Evolutionary conservation across 2,329 filamentous ascomycete genomes (phyloP).

Genomic region (Colletotrichum coccodes): DNA sequence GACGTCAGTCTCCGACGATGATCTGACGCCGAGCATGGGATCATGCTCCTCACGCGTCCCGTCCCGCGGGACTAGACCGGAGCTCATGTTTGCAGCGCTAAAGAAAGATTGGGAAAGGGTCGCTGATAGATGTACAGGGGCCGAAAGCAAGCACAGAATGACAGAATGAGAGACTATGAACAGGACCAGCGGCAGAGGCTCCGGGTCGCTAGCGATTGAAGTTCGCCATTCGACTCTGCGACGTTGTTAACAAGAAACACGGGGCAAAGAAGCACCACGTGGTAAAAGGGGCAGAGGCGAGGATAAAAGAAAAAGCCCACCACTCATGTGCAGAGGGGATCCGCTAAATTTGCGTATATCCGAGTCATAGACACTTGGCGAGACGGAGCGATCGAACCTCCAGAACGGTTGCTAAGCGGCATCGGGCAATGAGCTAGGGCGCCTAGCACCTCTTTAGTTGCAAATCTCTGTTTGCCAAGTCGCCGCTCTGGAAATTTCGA

Average conservation of each 20-base stretch:
- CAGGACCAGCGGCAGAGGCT: conserved; percentile 2
- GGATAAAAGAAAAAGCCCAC: background rate
- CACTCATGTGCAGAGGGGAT: conserved; percentile 5
- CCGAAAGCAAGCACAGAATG: background rate
- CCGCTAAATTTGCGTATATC: conserved; percentile 24
- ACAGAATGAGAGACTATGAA: background rate
- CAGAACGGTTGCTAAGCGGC: background rate
- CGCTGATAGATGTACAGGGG: conserved; percentile 3
- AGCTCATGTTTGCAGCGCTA: conserved; percentile 10
- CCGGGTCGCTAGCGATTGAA: conserved; percentile 1
- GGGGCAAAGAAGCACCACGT: conserved; percentile 4
- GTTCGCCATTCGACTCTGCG: conserved; percentile 15
- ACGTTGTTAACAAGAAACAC: conserved; percentile 11
- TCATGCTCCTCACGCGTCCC: conserved; percentile 25
- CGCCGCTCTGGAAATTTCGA: conserved; percentile 5
- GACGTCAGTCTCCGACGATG: conserved; percentile 22
- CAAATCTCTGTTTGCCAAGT: background rate
- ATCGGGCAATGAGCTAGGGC: background rate
- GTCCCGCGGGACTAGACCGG: conserved; percentile 30
- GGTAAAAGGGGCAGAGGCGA: conserved; percentile 25
- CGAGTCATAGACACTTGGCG: conserved; percentile 10
- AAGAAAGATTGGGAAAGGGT: background rate
- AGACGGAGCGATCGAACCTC: conserved; percentile 7
- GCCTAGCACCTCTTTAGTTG: conserved; percentile 1
- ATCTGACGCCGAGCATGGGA: conserved; percentile 25